Conservation (phyloP, 1,284 basidiomycete species). For the Ganoderma sinense region DNA sequence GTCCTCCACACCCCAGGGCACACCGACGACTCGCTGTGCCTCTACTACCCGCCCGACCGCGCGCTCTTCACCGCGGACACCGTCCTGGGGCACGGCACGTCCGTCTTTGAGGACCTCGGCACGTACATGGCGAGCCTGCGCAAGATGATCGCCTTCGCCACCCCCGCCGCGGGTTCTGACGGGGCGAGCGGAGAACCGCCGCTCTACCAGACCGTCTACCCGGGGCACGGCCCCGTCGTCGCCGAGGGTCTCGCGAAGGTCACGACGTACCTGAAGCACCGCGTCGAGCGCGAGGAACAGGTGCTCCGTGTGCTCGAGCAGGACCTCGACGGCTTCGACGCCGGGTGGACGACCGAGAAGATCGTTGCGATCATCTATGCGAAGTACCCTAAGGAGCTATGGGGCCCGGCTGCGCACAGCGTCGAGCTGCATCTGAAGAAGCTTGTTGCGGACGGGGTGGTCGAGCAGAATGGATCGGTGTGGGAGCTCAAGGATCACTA, state of each 20-base stretch:
- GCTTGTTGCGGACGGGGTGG: constrained; percentile 71
- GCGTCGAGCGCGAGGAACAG: constrained; percentile 84
- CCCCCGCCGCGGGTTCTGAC: no score
- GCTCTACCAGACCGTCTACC: constrained; percentile 69
- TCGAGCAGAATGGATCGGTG: constrained; percentile 49
- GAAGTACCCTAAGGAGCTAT: constrained; percentile 74
- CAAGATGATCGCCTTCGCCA: constrained; percentile 58
- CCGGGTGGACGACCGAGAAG: constrained; percentile 67
- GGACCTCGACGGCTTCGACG: constrained; percentile 29
- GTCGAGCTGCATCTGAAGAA: constrained; percentile 81
- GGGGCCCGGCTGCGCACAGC: constrained; percentile 76
- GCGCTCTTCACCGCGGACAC: constrained; percentile 91
- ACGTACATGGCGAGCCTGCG: constrained; percentile 78
- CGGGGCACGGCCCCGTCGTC: constrained; percentile 89
- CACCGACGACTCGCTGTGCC: constrained; percentile 85
- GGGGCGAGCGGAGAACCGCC: constrained; percentile 30
- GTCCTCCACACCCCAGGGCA: constrained; percentile 93
- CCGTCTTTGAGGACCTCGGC: constrained; percentile 88
- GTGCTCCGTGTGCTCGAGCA: constrained; percentile 68
- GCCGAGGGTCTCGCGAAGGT: constrained; percentile 66
- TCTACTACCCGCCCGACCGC: constrained; percentile 68
- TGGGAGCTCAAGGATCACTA: constrained; percentile 43
- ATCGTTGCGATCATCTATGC: constrained; percentile 75
- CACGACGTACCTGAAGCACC: constrained; percentile 80
- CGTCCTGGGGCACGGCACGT: constrained; percentile 90